Evolutionary conservation across 345 rosid genomes (phyloP).

Genomic region (Rhodomyrtus tomentosa): DNA sequence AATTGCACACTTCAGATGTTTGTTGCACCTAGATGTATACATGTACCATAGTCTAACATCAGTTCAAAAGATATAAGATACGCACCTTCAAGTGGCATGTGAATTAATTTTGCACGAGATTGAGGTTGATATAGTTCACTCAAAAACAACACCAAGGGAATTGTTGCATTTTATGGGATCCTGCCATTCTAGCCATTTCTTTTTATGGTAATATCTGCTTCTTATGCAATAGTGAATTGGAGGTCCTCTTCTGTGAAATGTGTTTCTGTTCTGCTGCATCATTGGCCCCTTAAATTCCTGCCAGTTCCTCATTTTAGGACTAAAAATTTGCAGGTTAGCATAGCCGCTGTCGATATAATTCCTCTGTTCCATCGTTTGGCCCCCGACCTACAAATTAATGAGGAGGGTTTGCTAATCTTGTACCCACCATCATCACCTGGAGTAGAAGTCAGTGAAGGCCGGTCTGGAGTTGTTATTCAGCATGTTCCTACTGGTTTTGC

Average conservation of each 20-base stretch:
- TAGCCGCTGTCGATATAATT: constrained; percentile 47
- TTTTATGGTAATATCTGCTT: neutral
- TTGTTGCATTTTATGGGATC: neutral
- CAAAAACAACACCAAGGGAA: neutral
- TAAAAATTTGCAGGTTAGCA: constrained; percentile 25
- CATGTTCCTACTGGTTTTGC: constrained; percentile 62
- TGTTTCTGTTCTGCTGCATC: neutral
- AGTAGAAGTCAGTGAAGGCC: constrained; percentile 5
- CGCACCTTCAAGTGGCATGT: neutral
- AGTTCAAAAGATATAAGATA: neutral
- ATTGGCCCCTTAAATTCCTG: neutral
- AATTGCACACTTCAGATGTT: neutral
- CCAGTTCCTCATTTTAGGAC: neutral
- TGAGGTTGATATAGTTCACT: neutral
- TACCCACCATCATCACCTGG: constrained; percentile 7
- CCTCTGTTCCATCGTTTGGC: constrained; percentile 52
- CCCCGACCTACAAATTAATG: constrained; percentile 39
- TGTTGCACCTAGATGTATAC: neutral
- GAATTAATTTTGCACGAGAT: neutral
- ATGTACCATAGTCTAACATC: neutral
- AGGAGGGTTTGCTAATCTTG: constrained; percentile 39
- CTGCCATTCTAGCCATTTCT: neutral
- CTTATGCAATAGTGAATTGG: neutral
- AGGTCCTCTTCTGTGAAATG: neutral
- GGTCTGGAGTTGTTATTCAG: constrained; percentile 24